Evolutionary conservation across 208 protist species (phyloP), one percentile per base, ranked within the genome.

Genomic region (Leishmania tarentolae): DNA sequence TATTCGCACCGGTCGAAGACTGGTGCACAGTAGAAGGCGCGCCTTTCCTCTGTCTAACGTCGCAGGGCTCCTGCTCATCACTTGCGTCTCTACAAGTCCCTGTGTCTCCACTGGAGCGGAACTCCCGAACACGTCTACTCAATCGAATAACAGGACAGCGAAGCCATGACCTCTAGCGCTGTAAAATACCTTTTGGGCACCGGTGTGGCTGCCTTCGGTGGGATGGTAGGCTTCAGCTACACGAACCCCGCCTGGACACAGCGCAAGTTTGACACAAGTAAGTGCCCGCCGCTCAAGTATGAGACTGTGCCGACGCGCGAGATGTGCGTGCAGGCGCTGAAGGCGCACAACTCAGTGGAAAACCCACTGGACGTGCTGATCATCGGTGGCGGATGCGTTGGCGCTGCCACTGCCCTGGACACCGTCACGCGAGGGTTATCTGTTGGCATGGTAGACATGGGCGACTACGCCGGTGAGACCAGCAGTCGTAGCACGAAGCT

Each of bases 401-500:
- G 98, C 53, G 85, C 90, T 44, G 98, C 97, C 53, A 83, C 93
- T 1, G 98, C 98, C 21, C 87, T 99, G 17, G 98, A 99, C 87
- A 97, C 97, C 3, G 84, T 88, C 52, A 97, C 93, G 24, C 93
- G 98, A 76, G 98, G 98, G 42, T 87, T 99, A 31, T 89, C 87
- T 7, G 94, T 98, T 1, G 97, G 96, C 31, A 84, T 99, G 69
- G 92, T 99, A 61, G 98, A 99, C 81, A 94, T 94, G 86, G 90
- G 97, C 81, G 98, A 99, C 91, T 99, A 99, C 81, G 96, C 96
- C 19, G 96, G 96, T 42, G 98, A 97, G 40, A 99, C 98, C 52
- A 97, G 93, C 81, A 98, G 93, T 78, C 94, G 95, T n/a, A 96
- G 94, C 72, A 99, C 98, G 7, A 99, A 99, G 87, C 95, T 99